Evolutionary conservation across 192 early-diverging fungal genomes (phyloP).

Genomic region (Phlyctochytrium planicorne): DNA sequence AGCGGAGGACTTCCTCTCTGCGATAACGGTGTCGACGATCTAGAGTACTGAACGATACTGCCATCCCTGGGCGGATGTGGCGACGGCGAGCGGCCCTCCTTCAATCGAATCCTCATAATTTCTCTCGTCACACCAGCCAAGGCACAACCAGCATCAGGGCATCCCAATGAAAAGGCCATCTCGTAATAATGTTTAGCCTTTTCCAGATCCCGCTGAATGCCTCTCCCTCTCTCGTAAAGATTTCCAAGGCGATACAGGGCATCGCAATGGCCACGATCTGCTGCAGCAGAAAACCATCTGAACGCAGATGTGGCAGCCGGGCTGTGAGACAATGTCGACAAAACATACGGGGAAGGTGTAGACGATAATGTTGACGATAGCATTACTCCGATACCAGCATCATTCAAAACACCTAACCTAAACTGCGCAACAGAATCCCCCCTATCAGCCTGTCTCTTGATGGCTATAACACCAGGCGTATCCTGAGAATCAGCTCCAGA

Average conservation of each 20-base stretch:
- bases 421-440: not conserved
- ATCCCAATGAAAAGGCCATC: not conserved
- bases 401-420: slow-evolving; percentile 1
- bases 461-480: not conserved
- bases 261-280: not conserved
- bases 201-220: not conserved
- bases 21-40: too few species aligned
- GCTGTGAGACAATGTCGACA: too few species aligned
- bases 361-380: too few species aligned
- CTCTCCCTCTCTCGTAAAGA: not conserved
- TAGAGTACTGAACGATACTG: too few species aligned
- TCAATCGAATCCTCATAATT: too few species aligned
- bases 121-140: too few species aligned
- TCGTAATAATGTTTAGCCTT: not conserved
- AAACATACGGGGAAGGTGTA: too few species aligned
- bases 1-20: too few species aligned
- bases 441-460: not conserved
- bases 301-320: not conserved
- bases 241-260: not conserved
- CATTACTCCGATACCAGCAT: not conserved
- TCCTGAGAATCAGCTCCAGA: too few species aligned
- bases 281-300: not conserved
- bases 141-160: not conserved
- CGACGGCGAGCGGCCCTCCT: too few species aligned
- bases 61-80: too few species aligned